Conservation (phyloP, 805 yeast species). For the Clavispora carvajalis region DNA sequence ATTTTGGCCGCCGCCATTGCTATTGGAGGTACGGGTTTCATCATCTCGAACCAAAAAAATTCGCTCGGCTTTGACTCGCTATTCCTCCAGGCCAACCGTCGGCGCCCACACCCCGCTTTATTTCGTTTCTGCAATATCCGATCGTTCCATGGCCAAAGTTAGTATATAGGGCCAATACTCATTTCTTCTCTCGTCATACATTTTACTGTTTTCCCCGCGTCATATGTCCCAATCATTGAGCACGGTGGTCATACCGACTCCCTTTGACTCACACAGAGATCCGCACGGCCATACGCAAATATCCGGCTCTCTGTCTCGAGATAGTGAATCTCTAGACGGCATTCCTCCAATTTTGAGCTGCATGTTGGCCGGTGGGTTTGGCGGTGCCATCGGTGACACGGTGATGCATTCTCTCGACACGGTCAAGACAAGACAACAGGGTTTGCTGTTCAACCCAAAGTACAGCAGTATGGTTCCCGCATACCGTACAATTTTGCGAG, state of each 20-base stretch:
- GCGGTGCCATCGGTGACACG: conserved; percentile 90
- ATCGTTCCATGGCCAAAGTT: neutral
- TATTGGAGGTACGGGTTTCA: neutral
- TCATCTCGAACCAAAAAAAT: neutral
- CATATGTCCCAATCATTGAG: conserved; percentile 13
- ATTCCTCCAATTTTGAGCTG: conserved; percentile 49
- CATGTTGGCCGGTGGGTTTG: conserved; percentile 88
- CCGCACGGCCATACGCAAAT: neutral
- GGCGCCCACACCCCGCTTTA: neutral
- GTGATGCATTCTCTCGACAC: conserved; percentile 95
- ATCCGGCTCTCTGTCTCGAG: neutral
- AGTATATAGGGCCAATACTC: neutral
- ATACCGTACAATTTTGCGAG: conserved; percentile 62
- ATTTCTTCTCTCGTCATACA: neutral
- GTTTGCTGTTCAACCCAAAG: conserved; percentile 64
- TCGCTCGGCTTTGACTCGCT: neutral
- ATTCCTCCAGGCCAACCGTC: neutral
- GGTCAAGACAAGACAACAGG: conserved; percentile 95
- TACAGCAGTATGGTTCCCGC: conserved; percentile 76
- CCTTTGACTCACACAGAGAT: conserved; percentile 14
- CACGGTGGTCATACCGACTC: conserved; percentile 17
- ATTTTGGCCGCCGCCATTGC: neutral
- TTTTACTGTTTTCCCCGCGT: neutral
- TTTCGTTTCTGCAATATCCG: neutral
- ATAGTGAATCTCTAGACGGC: neutral